These are phyloP conservation scores for Leccinum boreale DNA, from an alignment of 768 basidiomycete species.

Conservation along the genomic window DNA sequence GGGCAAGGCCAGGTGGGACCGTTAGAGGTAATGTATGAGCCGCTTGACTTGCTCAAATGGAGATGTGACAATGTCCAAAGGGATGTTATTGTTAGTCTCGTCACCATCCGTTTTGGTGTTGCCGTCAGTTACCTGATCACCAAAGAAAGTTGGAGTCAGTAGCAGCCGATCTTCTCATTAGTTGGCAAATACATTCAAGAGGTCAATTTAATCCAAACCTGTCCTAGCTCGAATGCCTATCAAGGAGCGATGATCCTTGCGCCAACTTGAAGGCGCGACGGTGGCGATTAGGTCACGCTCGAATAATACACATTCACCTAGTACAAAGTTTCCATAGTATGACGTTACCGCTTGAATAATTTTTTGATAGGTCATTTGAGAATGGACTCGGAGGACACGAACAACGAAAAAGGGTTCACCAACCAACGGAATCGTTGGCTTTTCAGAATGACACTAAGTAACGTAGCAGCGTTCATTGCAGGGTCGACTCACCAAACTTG, in stretches of 20 bases:
- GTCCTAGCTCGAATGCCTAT: not conserved
- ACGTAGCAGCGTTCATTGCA: not conserved
- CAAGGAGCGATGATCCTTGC: not conserved
- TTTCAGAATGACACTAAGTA: not conserved
- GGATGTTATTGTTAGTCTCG: no score
- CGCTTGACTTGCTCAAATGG: no score
- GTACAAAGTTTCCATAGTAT: not conserved
- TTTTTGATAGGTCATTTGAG: not conserved
- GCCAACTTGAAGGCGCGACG: not conserved
- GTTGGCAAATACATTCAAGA: not conserved
- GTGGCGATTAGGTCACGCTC: not conserved
- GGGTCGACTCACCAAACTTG: not conserved
- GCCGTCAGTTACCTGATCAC: no score
- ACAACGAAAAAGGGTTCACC: not conserved
- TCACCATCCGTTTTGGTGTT: no score
- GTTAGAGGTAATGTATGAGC: no score
- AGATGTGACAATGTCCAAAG: no score
- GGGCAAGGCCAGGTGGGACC: no score
- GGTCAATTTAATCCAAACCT: not conserved
- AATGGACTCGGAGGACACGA: not conserved
- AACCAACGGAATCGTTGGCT: not conserved
- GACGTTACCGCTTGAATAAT: not conserved
- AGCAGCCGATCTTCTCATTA: not conserved
- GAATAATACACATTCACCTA: not conserved
- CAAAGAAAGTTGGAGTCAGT: not conserved